Base-by-base conservation (phyloP, 208 protist genomes). In the Strigomonas galati region DNA sequence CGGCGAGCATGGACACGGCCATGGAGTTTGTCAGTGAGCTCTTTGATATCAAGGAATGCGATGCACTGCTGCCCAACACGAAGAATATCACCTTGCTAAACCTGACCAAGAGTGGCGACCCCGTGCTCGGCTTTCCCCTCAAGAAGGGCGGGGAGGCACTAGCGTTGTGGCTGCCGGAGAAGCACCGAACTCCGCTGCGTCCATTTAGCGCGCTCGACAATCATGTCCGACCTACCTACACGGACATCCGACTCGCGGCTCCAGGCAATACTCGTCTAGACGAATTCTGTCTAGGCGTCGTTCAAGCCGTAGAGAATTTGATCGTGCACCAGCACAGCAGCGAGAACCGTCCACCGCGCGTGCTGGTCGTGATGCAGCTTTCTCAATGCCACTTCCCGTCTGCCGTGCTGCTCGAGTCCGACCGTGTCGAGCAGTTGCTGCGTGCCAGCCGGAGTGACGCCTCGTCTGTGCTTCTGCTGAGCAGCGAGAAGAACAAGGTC, bases 91-190 rank as follows among this genome's bases (percentile, higher is more conserved):
- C 4, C 35, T 40, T 40, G 35, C 35, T 40, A 10, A 2, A 40
- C 7, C 12, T 27, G 62, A 26, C 23, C 35, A 32, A 59, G 35
- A 52, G 65, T 44, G 30, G 19, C 28, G 27, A 52, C 26, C 6
- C 56, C 12, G 2, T 46, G 10, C 17, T 51, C 44, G 44, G 17
- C 53, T 23, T 15, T 23, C 17, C 14, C 14, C 53, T 40, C 7
- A 31, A 28, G 21, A 28, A 59, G 23, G 54, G 54, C 6, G 54
- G 17, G 5, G 54, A 59, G 54, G 54, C 23, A 28, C 62, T 92
- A 26, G 79, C 88, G 63, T 40, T 92, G 67, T 94, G 89, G 89
- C 75, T 94, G 35, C 82, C 84, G 1, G 77, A 79, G 69, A 91
- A 87, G 70, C 84, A 93, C 65, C 77, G 87, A 19, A 68, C 79